Base-by-base conservation (phyloP, 2,329 filamentous ascomycete genomes). In the Colletotrichum scovillei region DNA sequence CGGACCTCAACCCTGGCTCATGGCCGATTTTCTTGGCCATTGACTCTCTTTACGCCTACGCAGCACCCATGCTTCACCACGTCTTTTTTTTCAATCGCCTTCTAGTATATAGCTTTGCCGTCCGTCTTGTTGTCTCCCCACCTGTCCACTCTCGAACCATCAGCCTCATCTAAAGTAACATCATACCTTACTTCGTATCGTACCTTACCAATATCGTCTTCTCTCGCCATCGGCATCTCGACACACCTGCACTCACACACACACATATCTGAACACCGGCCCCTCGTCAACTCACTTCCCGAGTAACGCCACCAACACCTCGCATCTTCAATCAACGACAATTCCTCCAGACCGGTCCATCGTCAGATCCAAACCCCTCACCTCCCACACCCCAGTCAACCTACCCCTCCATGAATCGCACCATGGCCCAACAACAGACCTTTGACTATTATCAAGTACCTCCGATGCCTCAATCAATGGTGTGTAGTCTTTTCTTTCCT, bases 361-460 rank as follows among this genome's bases (percentile, higher is more conserved):
- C 42, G 12, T 55, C 52, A 42, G 49, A 56, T 22, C 3, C 32
- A 28, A 28, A 9, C 32, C 52, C 52, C 35, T 42, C 35, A 14
- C 30, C 6, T 42, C 30, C 38, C 26, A 57, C n/a, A 63, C 63
- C 68, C 67, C 11, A 38, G 63, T 9, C 57, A 19, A 63, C 22
- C 16, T 46, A 38, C 70, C 67, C 56, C 68, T 71, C 58, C 56
- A 67, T 58, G 62, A 59, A 73, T 53, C 60, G 56, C 68, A 73
- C 38, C 56, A 73, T 72, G 67, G 56, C 71, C 11, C 71, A 67
- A 67, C 71, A 72, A 63, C 71, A 73, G 35, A 56, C 67, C n/a
- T 73, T 73, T 28, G 71, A 73, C 7, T 73, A 67, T n/a, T 72
- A 71, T 63, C 71, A 73, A 65, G 14, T 73, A 66, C 59, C 67